Conservation (phyloP, 2,329 filamentous ascomycete species). For the Diaporthe amygdali region DNA sequence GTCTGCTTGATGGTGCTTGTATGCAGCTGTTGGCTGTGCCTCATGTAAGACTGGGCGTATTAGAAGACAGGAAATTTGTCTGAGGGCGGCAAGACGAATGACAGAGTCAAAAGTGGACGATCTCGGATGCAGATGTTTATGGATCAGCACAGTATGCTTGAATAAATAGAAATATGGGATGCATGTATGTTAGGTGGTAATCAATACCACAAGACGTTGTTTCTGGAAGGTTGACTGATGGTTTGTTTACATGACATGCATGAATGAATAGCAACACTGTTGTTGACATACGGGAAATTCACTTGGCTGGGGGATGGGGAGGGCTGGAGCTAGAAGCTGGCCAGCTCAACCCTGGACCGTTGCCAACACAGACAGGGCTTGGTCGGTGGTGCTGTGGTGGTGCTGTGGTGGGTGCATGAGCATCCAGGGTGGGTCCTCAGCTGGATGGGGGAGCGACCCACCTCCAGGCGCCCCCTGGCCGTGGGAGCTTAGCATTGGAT, state of each 20-base stretch:
- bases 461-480: not conserved
- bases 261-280: not conserved
- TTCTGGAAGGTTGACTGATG: not conserved
- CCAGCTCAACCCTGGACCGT: not conserved
- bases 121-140: not conserved
- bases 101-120: not conserved
- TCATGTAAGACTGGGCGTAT: not conserved
- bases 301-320: too few relatives aligned
- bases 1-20: too few relatives aligned
- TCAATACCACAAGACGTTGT: not conserved
- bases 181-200: too few relatives aligned
- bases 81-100: not conserved
- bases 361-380: too few relatives aligned
- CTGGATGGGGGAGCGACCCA: not conserved
- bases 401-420: too few relatives aligned
- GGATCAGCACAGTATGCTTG: too few relatives aligned
- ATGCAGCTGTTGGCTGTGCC: too few relatives aligned
- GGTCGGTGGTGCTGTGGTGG: too few relatives aligned
- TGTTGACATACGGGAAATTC: too few relatives aligned
- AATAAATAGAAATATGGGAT: too few relatives aligned
- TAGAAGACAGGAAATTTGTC: not conserved
- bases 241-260: too few relatives aligned
- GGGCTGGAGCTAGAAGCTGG: not conserved
- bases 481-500: not conserved
- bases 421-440: not conserved